Base-by-base conservation (phyloP, 371 early-diverging fungal species). In the Umbelopsis sp. region DNA sequence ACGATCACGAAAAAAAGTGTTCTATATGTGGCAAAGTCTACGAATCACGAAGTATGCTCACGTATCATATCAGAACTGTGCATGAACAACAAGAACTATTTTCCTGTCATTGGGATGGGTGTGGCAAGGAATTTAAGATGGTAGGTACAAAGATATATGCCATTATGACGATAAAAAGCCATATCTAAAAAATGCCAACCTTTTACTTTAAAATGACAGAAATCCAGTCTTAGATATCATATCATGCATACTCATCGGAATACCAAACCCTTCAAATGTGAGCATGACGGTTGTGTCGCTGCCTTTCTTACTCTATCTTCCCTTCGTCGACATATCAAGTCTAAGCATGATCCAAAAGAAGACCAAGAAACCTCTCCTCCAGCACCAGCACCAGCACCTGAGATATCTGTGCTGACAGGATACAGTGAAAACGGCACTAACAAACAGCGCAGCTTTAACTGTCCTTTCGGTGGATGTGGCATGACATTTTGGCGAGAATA, bases 221-320 rank as follows among this genome's bases (percentile, higher is more conserved):
- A 44, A 65, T 72, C 50, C 48, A 82, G 76, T 51, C 69, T 71
- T 50, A 71, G 68, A 45, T 74, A 68, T 12, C 88, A 88, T 69
- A 65, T 87, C 9, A 69, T 72, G 11, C 32, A 78, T 0, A 70
- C 72, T 1, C 90, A 90, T 66, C 76, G 81, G 70, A 73, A 72
- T 18, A 48, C 69, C 2, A 65, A 53, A 1, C 72, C 72, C 18
- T 80, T 74, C 72, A 79, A 77, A 65, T 86, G 88, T 70, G 70
- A 72, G 11, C 65, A 76, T 45, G 80, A 77, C 10, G 79, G 75
- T 1, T 91, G 91, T 67, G 71, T 50, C 8, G 76, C 79, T 50
- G 73, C 74, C 4, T 91, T 89, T 65, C 77, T 81, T 6, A 87
- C 82, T 69, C 86, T 84, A 65, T 88, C 87, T n/a, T 70, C 86